Evolutionary conservation across 2,329 filamentous ascomycete species (phyloP), one percentile per base, ranked within the genome.

Genomic region (Exophiala phaeomuriformis): DNA sequence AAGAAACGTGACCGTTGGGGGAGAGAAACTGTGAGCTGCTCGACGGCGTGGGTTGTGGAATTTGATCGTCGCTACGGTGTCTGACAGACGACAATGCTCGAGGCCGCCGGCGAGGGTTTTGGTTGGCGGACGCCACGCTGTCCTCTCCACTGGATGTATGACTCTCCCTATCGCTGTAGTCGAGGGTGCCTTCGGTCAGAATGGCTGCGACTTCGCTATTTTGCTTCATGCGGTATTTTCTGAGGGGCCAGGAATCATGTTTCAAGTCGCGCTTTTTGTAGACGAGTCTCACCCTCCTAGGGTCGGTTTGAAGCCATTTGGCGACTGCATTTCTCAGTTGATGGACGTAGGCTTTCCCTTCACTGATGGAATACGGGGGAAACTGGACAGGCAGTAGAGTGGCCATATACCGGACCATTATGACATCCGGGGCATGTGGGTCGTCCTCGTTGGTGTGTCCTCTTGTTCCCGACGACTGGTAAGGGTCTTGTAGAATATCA

Each of bases 261-360:
- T 70, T 71, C 46, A 77, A 61, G 35, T 73, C 57, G 31, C 68
- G 70, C 29, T 72, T 72, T 63, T 76, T 76, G 64, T 76, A 77
- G 3, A 76, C 64, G 35, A 77, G 57, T 51, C 69, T 69, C 53
- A 77, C 65, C 28, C 68, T 66, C 37, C 68, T 62, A 9, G 68
- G 65, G 47, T 72, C 53, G 1, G 68, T 67, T 9, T 65, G 65
- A 10, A 70, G 67, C 53, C 65, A 64, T 35, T 66, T 61, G 1
- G 71, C 74, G 8, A 72, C 72, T 4, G 65, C 63, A 37, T 67
- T 63, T 41, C 74, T 65, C 39, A 76, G 57, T 12, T 72, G 66
- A 30, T 70, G 68, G 32, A 76, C 67, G 29, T 65, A 72, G 43
- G 75, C 61, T 10, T 62, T 61, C 5, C 71, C 72, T 56, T 76